phyloP scores from a whole-genome alignment of 2,329 filamentous ascomycete genomes.

The Samsoniella hepiali region DNA sequence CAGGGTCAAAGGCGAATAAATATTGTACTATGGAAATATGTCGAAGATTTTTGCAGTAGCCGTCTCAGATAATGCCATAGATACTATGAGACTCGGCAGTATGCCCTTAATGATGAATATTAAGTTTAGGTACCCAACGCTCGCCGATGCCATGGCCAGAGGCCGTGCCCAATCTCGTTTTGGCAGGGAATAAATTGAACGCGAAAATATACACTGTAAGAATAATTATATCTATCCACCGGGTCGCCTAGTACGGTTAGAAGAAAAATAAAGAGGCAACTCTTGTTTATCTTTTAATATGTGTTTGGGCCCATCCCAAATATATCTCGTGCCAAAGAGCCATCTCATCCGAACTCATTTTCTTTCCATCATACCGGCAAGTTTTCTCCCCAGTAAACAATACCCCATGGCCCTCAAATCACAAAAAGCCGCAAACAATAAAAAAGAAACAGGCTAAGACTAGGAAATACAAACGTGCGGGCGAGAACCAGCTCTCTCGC shows the following conservation, averaged over 20 bases:
- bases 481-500: background rate
- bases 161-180: no score
- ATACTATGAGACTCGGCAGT: background rate
- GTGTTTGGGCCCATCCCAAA: slow-evolving; percentile 5
- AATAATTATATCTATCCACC: background rate
- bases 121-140: background rate
- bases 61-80: background rate
- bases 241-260: background rate
- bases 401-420: background rate
- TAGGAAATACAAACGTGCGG: slow-evolving; percentile 4
- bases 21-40: background rate
- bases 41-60: background rate
- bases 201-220: no score
- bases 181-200: no score
- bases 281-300: background rate
- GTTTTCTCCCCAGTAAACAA: slow-evolving; percentile 6
- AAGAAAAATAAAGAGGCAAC: background rate
- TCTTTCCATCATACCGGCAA: background rate
- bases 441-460: slow-evolving; percentile 4
- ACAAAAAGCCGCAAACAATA: background rate
- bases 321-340: slow-evolving; percentile 7
- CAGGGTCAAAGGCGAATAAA: background rate
- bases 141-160: background rate
- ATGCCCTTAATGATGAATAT: slow-evolving; percentile 1
- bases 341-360: slow-evolving; percentile 3